Percentiles rank a stretch among this genome's conserved stretches.
phyloP scores from a whole-genome alignment of 2,329 filamentous ascomycete genomes.

The Arthrinium phaeospermum region DNA sequence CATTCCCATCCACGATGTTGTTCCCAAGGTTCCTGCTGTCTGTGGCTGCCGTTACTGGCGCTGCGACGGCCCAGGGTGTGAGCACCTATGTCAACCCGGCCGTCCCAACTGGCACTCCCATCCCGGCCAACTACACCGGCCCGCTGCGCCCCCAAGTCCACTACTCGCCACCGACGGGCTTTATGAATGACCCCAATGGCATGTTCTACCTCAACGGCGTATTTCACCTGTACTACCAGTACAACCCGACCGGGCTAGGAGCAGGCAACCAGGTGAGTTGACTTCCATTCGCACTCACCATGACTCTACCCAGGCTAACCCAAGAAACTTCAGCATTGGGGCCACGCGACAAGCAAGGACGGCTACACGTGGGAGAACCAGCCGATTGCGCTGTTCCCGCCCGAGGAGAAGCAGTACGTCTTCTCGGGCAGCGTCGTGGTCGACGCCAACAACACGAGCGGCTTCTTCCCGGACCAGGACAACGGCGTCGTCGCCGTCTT shows the following conservation, averaged over 20 bases:
- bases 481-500: conserved; percentile 69
- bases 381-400: conserved; percentile 63
- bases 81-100: conserved; percentile 36
- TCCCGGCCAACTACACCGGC: conserved; percentile 37
- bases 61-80: conserved; percentile 22
- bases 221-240: conserved; percentile 71
- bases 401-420: conserved; percentile 49
- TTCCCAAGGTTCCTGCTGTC: not conserved
- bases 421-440: conserved; percentile 63
- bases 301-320: not conserved
- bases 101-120: conserved; percentile 35
- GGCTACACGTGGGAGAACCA: conserved; percentile 70
- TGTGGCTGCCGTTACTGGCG: conserved; percentile 3
- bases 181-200: conserved; percentile 70
- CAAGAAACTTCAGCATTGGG: conserved; percentile 56
- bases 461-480: conserved; percentile 66
- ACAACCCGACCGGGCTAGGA: conserved; percentile 35
- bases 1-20: not conserved
- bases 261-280: conserved; percentile 39
- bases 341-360: conserved; percentile 67
- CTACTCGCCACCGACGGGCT: conserved; percentile 58
- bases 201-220: conserved; percentile 64
- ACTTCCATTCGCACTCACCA: not conserved
- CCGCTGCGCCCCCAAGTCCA: conserved; percentile 57
- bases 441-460: conserved; percentile 68